A percentile compares a stretch with the other conserved stretches of the same genome.
These are phyloP conservation scores for Cytospora piceicola DNA, from an alignment of 2,329 filamentous ascomycete species.

Conservation along the genomic window DNA sequence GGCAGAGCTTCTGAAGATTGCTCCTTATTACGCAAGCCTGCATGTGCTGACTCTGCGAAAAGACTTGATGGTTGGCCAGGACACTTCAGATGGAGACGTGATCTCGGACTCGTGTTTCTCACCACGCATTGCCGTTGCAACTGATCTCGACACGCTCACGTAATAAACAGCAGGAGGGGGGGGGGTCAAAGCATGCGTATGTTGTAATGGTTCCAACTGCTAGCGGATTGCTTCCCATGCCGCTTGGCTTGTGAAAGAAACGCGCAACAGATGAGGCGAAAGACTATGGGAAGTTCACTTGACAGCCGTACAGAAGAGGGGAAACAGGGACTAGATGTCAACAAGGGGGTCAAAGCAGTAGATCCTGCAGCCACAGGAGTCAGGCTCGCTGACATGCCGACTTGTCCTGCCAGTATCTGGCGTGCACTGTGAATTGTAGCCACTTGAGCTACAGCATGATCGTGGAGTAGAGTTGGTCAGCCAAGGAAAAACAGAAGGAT, in stretches of 20 bases:
- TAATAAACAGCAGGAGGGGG: slow-evolving; percentile 23
- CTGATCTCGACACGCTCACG: slow-evolving; percentile 8
- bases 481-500: background rate
- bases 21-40: slow-evolving; percentile 12
- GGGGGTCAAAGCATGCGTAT: background rate
- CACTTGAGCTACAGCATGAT: slow-evolving; percentile 18
- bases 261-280: background rate
- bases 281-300: background rate
- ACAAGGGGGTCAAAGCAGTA: background rate
- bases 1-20: slow-evolving; percentile 13
- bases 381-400: background rate
- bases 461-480: slow-evolving; percentile 9
- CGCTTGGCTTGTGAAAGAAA: background rate
- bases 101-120: slow-evolving; percentile 9
- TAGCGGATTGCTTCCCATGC: slow-evolving; percentile 1
- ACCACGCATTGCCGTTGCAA: slow-evolving; percentile 9
- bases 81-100: slow-evolving; percentile 2
- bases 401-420: background rate
- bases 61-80: slow-evolving; percentile 15
- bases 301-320: background rate
- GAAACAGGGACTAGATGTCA: background rate
- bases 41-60: slow-evolving; percentile 22
- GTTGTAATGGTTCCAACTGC: background rate
- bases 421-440: background rate
- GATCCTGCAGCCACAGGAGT: slow-evolving; percentile 8